Percentiles rank a stretch among this genome's conserved stretches.
phyloP scores from a whole-genome alignment of 2,329 filamentous ascomycete species.

The Pseudonectria buxi region DNA sequence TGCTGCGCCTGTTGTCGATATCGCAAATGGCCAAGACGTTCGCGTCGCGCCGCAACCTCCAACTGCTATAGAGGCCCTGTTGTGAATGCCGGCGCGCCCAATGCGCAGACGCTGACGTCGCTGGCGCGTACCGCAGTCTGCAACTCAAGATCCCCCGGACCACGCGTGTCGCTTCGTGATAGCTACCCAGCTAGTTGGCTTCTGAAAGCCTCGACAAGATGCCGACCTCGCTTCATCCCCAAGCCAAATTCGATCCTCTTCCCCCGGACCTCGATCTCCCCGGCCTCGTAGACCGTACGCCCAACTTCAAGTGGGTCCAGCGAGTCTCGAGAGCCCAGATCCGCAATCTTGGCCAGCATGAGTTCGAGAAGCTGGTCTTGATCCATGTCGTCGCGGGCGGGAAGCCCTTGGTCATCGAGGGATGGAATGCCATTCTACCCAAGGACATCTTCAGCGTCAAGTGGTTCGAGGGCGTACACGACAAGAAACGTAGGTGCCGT shows the following conservation, averaged over 20 bases:
- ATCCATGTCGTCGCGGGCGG: constrained; percentile 79
- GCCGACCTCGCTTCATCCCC: constrained; percentile 67
- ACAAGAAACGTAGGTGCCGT: constrained; percentile 61
- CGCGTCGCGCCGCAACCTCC: too few relatives aligned
- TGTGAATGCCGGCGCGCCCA: too few relatives aligned
- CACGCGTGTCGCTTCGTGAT: neutral
- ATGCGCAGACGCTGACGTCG: too few relatives aligned
- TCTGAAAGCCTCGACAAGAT: constrained; percentile 40
- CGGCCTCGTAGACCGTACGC: constrained; percentile 65
- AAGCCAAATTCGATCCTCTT: constrained; percentile 87
- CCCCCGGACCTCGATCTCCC: constrained; percentile 76
- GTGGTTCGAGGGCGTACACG: constrained; percentile 75
- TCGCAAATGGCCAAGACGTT: too few relatives aligned
- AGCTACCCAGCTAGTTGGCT: neutral
- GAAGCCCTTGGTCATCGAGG: constrained; percentile 84
- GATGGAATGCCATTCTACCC: constrained; percentile 72
- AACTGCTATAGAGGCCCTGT: too few relatives aligned
- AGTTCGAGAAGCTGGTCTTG: constrained; percentile 79
- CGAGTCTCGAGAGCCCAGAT: constrained; percentile 76
- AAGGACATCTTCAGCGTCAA: constrained; percentile 68
- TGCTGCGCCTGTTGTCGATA: too few relatives aligned
- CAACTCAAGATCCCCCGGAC: neutral
- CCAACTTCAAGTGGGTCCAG: constrained; percentile 82
- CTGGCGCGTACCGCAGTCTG: neutral
- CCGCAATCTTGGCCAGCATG: constrained; percentile 64